These are phyloP conservation scores for Neurospora sp. DNA, from an alignment of 495 filamentous ascomycete genomes.

Conservation along the genomic window DNA sequence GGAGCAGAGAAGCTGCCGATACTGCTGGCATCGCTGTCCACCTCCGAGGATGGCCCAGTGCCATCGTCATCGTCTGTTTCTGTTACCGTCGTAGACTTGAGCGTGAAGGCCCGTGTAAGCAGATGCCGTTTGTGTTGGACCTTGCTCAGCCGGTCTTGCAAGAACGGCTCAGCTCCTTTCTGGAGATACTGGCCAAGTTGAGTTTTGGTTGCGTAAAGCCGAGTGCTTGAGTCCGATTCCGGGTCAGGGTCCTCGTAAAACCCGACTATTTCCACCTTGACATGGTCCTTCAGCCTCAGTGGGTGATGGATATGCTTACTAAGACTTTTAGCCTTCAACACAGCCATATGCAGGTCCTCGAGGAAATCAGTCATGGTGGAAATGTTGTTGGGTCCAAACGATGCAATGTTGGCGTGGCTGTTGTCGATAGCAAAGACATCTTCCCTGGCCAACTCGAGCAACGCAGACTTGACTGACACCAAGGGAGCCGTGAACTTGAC, in stretches of 20 bases:
- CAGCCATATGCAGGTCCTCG: slow-evolving; percentile 34
- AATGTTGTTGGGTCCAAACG: slow-evolving; percentile 44
- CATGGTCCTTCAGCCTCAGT: slow-evolving; percentile 39
- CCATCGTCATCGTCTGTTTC: slow-evolving; percentile 4
- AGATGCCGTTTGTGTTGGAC: slow-evolving; percentile 8
- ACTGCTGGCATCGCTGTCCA: slow-evolving; percentile 2
- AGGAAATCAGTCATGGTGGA: slow-evolving; percentile 41
- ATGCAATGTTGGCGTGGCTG: slow-evolving; percentile 47
- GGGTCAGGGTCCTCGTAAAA: slow-evolving; percentile 49
- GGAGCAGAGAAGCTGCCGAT: not conserved
- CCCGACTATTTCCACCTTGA: slow-evolving; percentile 50
- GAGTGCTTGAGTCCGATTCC: slow-evolving; percentile 21
- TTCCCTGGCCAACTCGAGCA: slow-evolving; percentile 46
- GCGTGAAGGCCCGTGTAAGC: slow-evolving; percentile 3
- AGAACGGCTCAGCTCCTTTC: slow-evolving; percentile 33
- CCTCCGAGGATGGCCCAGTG: not conserved
- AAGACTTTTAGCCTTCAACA: slow-evolving; percentile 32
- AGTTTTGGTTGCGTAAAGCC: slow-evolving; percentile 29
- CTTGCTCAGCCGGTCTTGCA: slow-evolving; percentile 30
- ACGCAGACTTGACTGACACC: slow-evolving; percentile 51
- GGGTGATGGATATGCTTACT: slow-evolving; percentile 30
- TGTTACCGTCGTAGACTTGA: slow-evolving; percentile 6
- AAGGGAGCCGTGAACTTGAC: slow-evolving; percentile 47
- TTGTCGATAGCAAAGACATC: slow-evolving; percentile 47
- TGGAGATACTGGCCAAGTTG: slow-evolving; percentile 39